Evolutionary conservation across 2,329 filamentous ascomycete species (phyloP), one percentile per base, ranked within the genome.

Genomic region (Myotisia sp.): DNA sequence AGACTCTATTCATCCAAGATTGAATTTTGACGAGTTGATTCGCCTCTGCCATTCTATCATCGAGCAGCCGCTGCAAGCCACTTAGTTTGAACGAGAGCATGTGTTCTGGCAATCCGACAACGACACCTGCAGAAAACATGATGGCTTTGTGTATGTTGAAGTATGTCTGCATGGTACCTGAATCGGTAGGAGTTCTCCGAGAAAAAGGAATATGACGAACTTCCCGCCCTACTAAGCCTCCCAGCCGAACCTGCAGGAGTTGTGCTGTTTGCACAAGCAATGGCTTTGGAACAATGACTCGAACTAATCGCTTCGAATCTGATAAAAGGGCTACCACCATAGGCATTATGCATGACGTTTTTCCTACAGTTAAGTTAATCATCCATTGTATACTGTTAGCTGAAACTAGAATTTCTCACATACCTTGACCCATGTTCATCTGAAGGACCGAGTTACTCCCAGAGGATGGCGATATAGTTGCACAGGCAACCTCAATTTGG

Each of bases 341-440:
- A 0, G 76, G 76, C 0, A 78, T 65, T 29, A 85, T 82, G 1
- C 80, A 70, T 0, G 76, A 78, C 0, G 74, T 74, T 45, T 82
- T 82, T 0, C 38, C 38, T 41, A 28, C n/a, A 4, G 21, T 5
- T 6, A 24, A 29, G 22, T 14, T 14, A 3, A 26, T 13, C n/a
- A 32, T 28, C 6, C 18, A 30, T 6, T 22, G 18, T 13, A 26
- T 6, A n/a, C 14, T 26, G 6, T 7, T 13, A 6, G 14, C 5
- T 4, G 10, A 14, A 16, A 16, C 9, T 8, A 13, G 17, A 12
- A 6, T 2, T 12, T 13, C 3, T 13, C 4, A 8, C 12, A 26
- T 36, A 38, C 77, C 77, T 55, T 75, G 64, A 0, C 75, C 75
- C 74, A 79, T 79, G 40, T 77, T 73, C 52, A 79, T 65, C 40